Evolutionary conservation across 768 basidiomycete species (phyloP).

Genomic region (Leccinum aurantiacum): DNA sequence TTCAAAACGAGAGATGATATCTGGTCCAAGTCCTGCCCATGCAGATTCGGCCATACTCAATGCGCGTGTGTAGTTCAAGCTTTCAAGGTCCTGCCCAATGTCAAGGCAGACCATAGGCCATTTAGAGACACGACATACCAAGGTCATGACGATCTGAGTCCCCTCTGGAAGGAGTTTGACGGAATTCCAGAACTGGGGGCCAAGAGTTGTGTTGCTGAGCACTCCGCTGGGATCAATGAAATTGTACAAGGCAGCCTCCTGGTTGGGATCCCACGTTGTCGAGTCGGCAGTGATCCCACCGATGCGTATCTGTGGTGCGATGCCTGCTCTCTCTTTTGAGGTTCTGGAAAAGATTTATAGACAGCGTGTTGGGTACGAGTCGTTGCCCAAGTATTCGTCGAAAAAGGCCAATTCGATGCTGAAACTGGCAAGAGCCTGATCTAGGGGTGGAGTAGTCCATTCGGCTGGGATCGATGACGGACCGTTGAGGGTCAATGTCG

Average conservation of each 20-base stretch:
- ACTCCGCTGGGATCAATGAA: slow-evolving; percentile 44
- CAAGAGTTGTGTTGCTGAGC: slow-evolving; percentile 51
- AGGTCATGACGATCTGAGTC: slow-evolving; percentile 48
- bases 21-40: slow-evolving; percentile 34
- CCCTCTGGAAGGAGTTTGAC: slow-evolving; percentile 42
- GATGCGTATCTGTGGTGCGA: slow-evolving; percentile 48
- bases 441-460: slow-evolving; percentile 42
- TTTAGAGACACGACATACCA: slow-evolving; percentile 32
- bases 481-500: slow-evolving; percentile 38
- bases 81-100: slow-evolving; percentile 41
- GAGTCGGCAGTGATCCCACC: slow-evolving; percentile 58
- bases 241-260: slow-evolving; percentile 35
- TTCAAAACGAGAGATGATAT: slow-evolving; percentile 44
- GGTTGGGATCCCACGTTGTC: slow-evolving; percentile 46
- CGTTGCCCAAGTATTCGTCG: slow-evolving; percentile 50
- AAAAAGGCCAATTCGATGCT: slow-evolving; percentile 58
- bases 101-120: background rate
- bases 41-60: slow-evolving; percentile 45
- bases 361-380: slow-evolving; percentile 43
- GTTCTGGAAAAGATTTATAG: slow-evolving; percentile 46
- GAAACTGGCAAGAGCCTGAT: slow-evolving; percentile 50
- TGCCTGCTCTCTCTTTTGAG: slow-evolving; percentile 44
- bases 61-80: slow-evolving; percentile 44
- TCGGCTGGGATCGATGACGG: slow-evolving; percentile 42
- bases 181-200: slow-evolving; percentile 49